Conservation (phyloP, 148 eudicot genomes). For the Selenicereus undatus region DNA sequence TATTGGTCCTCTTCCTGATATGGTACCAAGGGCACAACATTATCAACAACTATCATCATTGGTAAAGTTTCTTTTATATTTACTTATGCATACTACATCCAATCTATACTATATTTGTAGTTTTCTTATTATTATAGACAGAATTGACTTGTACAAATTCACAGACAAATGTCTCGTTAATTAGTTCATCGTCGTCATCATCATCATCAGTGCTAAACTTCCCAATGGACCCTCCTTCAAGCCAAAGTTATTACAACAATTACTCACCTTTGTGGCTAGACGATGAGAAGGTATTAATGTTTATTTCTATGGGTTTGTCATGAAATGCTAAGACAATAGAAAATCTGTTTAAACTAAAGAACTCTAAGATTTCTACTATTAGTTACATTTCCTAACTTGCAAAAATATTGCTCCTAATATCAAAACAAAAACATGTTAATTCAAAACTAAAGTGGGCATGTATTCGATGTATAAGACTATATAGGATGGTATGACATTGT, state of each 20-base stretch:
- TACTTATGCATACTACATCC: background rate
- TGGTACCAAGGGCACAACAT: slow-evolving; percentile 36
- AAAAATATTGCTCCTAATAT: background rate
- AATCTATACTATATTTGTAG: background rate
- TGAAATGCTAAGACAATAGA: background rate
- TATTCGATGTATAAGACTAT: background rate
- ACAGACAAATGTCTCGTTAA: slow-evolving; percentile 47
- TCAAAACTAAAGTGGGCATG: background rate
- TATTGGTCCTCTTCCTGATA: slow-evolving; percentile 28
- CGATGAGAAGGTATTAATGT: slow-evolving; percentile 49
- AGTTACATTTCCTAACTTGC: background rate
- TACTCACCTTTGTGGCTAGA: slow-evolving; percentile 43
- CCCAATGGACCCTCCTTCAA: slow-evolving; percentile 91
- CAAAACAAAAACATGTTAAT: background rate
- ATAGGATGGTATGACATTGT: background rate
- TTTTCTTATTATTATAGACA: background rate
- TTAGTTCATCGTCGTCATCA: slow-evolving; percentile 29
- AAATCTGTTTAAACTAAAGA: background rate
- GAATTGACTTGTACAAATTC: background rate
- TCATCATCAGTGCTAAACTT: slow-evolving; percentile 39
- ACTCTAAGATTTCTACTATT: background rate
- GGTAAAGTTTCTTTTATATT: slow-evolving; percentile 30
- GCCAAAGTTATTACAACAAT: slow-evolving; percentile 52
- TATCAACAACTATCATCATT: slow-evolving; percentile 48
- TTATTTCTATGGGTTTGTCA: background rate